Evolutionary conservation across 2,329 filamentous ascomycete species (phyloP).

Genomic region (Monilinia vaccinii-corymbosi): DNA sequence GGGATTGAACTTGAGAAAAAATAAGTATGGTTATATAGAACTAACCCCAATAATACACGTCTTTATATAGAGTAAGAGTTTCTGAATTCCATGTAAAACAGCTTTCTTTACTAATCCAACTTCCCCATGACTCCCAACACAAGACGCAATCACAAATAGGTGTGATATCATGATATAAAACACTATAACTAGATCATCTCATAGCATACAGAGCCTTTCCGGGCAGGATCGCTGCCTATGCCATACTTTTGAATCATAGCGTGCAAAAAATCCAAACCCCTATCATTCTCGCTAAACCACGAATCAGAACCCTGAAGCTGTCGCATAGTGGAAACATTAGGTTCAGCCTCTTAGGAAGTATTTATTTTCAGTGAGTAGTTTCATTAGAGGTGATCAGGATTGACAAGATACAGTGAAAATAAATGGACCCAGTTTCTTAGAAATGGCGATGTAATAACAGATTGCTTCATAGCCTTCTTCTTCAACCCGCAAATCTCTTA

Average conservation of each 20-base stretch:
- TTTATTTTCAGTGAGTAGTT: neutral
- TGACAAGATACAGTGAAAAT: too few species aligned
- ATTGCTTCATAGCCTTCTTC: too few species aligned
- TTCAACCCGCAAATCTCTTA: too few species aligned
- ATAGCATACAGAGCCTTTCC: rapidly evolving
- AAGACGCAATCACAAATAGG: neutral
- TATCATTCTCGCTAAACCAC: neutral
- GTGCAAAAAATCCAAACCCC: neutral
- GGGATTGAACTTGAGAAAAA: too few species aligned
- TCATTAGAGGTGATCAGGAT: neutral
- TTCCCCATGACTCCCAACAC: neutral
- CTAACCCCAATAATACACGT: neutral
- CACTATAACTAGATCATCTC: rapidly evolving
- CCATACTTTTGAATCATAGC: neutral
- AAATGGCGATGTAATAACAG: too few species aligned
- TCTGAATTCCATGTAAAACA: neutral
- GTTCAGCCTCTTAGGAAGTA: neutral
- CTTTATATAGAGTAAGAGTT: neutral
- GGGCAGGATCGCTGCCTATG: neutral
- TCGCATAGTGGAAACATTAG: neutral
- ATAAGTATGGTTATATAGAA: too few species aligned
- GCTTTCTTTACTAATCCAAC: neutral
- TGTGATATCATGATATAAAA: rapidly evolving
- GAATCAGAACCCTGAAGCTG: neutral
- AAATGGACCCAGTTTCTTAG: too few species aligned